A percentile compares a stretch with the other conserved stretches of the same genome.
These are phyloP conservation scores for Saccharomycopsis babjevae DNA, from an alignment of 805 yeast species.

Conservation along the genomic window DNA sequence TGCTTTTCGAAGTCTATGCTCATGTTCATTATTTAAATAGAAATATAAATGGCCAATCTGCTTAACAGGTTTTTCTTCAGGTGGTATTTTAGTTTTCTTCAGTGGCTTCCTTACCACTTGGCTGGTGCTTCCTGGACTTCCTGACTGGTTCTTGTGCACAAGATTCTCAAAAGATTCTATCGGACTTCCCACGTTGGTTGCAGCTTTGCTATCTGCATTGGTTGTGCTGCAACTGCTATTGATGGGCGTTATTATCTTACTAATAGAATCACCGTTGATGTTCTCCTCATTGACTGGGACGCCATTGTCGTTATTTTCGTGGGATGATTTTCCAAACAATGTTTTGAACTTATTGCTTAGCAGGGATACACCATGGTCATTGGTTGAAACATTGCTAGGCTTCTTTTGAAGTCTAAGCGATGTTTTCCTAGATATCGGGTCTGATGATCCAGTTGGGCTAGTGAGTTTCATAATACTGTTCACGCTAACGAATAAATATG, in stretches of 20 bases:
- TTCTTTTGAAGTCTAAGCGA: background rate
- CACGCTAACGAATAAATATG: background rate
- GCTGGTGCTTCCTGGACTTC: background rate
- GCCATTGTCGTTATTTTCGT: background rate
- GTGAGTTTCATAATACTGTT: background rate
- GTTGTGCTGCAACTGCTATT: background rate
- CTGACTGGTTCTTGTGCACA: background rate
- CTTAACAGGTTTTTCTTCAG: background rate
- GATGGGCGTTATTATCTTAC: background rate
- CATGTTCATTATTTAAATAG: slow-evolving; percentile 9
- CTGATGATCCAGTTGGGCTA: background rate
- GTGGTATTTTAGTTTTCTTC: background rate
- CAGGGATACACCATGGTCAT: slow-evolving; percentile 1
- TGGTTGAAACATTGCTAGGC: background rate
- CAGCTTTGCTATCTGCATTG: background rate
- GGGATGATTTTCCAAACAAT: slow-evolving; percentile 1
- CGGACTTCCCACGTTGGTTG: background rate
- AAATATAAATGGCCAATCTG: slow-evolving; percentile 7
- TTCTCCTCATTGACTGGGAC: background rate
- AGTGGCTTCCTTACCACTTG: background rate
- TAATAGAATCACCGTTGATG: background rate
- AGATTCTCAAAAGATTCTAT: background rate
- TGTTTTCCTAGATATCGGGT: background rate
- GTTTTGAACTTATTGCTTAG: slow-evolving; percentile 10
- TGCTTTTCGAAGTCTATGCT: slow-evolving; percentile 11